Evolutionary conservation across 2,329 filamentous ascomycete species (phyloP), one percentile per base, ranked within the genome.

Genomic region (Colletotrichum tropicicola): DNA sequence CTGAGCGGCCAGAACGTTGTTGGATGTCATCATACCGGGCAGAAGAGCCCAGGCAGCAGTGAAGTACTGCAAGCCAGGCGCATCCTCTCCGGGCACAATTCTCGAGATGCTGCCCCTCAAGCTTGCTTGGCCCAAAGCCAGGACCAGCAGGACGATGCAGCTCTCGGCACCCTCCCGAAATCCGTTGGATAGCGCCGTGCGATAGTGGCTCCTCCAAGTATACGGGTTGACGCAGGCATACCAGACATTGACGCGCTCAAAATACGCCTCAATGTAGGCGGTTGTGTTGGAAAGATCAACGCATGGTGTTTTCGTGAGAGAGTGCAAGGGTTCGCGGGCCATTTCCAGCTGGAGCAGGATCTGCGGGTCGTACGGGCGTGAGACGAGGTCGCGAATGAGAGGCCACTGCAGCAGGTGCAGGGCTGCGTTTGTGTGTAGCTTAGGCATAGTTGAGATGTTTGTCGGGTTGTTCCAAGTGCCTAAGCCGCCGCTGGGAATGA

Each of bases 361-460:
- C 73, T 94, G 91, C 3, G 92, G 91, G 72, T 94, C 91, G 75
- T 94, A 94, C 3, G 90, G 91, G 32, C 89, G 85, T 27, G 91
- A 91, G 8, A 95, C 91, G 21, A 96, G 81, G 72, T 94, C 90
- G 49, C 91, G 86, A 69, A 95, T 94, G 69, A 94, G 82, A 12
- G 92, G 92, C 88, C 92, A 94, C 72, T 94, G 91, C 6, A 95
- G 81, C 19, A 95, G 80, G 74, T 95, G 90, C 70, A 94, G 80
- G 1, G 92, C 91, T 6, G 92, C 92, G 64, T 92, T 95, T 0
- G 92, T 94, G 76, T 95, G 92, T 15, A 91, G 85, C 77, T 93
- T 94, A 21, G 92, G 92, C 92, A 95, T 95, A 25, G 91, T 93
- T 3, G 92, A 94, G 68, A 95, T 93, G 75, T 93, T 94, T 39